Conservation (phyloP, 1,139 yeast genomes). For the Lodderomyces elongisporus region DNA sequence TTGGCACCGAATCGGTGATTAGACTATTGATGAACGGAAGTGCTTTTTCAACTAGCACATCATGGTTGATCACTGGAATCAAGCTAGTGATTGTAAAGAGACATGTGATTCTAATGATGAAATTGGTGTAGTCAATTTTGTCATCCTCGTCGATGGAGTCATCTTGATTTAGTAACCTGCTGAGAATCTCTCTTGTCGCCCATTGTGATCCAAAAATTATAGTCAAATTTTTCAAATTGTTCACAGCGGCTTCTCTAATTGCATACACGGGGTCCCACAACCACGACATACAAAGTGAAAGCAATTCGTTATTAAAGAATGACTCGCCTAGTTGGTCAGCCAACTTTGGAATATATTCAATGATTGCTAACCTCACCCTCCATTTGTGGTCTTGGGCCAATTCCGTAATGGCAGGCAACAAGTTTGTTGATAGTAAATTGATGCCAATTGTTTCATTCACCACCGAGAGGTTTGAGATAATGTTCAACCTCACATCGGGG, state of each 20-base stretch:
- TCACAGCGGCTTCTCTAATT: slow-evolving; percentile 93
- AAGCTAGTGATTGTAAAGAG: slow-evolving; percentile 80
- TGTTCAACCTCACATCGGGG: slow-evolving; percentile 93
- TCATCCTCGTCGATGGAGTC: slow-evolving; percentile 26
- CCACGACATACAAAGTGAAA: slow-evolving; percentile 92
- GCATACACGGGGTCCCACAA: slow-evolving; percentile 97
- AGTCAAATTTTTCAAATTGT: slow-evolving; percentile 73
- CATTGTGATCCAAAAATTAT: slow-evolving; percentile 88
- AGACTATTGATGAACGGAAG: slow-evolving; percentile 76
- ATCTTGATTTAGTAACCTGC: slow-evolving; percentile 50
- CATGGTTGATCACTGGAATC: slow-evolving; percentile 60
- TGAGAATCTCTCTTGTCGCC: slow-evolving; percentile 83
- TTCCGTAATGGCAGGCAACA: slow-evolving; percentile 93
- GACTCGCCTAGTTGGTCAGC: slow-evolving; percentile 96
- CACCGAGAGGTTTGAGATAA: slow-evolving; percentile 83
- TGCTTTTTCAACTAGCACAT: slow-evolving; percentile 57
- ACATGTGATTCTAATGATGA: slow-evolving; percentile 88
- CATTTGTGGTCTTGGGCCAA: slow-evolving; percentile 95
- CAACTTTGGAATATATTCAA: slow-evolving; percentile 90
- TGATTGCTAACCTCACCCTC: slow-evolving; percentile 96
- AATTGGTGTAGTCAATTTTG: slow-evolving; percentile 54
- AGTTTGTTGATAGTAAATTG: slow-evolving; percentile 75
- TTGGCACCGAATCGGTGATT: slow-evolving; percentile 80
- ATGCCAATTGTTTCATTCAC: slow-evolving; percentile 95
- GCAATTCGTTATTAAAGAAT: slow-evolving; percentile 87